A percentile compares a stretch with the other conserved stretches of the same genome.
phyloP scores from a whole-genome alignment of 345 rosid species.

The Lumnitzera racemosa region DNA sequence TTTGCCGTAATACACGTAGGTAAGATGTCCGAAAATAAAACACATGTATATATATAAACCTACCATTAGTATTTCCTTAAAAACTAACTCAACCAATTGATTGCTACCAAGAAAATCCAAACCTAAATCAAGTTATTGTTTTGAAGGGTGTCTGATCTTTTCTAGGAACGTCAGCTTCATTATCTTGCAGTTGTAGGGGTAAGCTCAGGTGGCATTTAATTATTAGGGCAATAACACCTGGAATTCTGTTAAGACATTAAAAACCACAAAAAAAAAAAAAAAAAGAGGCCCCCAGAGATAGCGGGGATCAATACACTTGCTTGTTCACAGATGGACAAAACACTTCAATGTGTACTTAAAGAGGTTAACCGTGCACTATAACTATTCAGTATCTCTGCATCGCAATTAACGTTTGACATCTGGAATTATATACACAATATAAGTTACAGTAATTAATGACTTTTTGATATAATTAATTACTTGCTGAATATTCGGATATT shows the following conservation, averaged over 20 bases:
- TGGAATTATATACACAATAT: too few species aligned
- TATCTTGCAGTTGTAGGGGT: neutral
- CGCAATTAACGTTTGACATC: too few species aligned
- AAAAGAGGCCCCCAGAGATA: too few species aligned
- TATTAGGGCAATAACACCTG: neutral
- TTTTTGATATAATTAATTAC: too few species aligned
- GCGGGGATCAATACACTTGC: neutral
- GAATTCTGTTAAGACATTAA: neutral
- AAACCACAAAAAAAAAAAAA: neutral
- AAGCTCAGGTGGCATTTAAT: slow-evolving; percentile 11
- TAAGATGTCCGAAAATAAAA: too few species aligned
- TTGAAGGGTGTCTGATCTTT: slow-evolving; percentile 31
- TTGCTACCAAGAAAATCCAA: slow-evolving; percentile 10
- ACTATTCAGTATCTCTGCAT: too few species aligned
- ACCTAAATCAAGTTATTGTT: slow-evolving; percentile 8
- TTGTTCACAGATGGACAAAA: too few species aligned
- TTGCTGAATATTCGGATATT: too few species aligned
- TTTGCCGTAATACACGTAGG: too few species aligned
- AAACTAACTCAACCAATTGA: neutral
- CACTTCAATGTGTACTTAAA: neutral
- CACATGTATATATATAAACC: neutral
- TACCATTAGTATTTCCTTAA: slow-evolving; percentile 5
- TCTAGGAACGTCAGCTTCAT: slow-evolving; percentile 14
- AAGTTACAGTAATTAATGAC: too few species aligned
- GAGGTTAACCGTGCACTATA: too few species aligned